Evolutionary conservation across 208 protist genomes (phyloP), one percentile per base, ranked within the genome.

Genomic region (Tritrichomonas foetus): DNA sequence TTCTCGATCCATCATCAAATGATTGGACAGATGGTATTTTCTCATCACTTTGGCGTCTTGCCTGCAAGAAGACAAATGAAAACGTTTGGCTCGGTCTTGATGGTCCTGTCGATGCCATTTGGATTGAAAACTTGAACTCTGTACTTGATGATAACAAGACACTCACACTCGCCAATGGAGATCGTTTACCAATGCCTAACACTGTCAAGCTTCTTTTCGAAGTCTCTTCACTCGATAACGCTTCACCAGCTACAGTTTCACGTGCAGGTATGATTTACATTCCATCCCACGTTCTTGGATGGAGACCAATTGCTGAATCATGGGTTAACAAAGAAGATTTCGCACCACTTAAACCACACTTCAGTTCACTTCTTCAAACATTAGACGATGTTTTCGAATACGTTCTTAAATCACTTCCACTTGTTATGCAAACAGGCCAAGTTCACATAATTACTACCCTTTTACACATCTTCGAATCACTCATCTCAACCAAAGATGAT

Each of bases 121-220:
- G 98, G 98, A 99, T 99, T 96, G 98, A 99, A 96, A 99, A 99
- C 96, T 95, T 99, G 27, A 99, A 99, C 96, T 99, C 98, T 2
- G 98, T 99, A 80, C 97, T 99, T 27, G 98, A 99, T 95, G 98
- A 99, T 96, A 99, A 99, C 97, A 99, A 99, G 95, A 96, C 98
- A 94, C 96, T 99, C n/a, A 99, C 98, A 33, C 96, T 99, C 14
- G 98, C 98, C 33, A 99, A 99, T 95, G 98, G 98, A 93, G 98
- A 99, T 94, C 97, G 98, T 69, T 98, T 99, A 95, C 97, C 98
- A 94, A 99, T 99, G 98, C 97, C 64, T 78, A 89, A 44, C 96
- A 98, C 97, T 78, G 97, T 98, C 96, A 98, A 98, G 96, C 97
- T 98, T 94, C 97, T 98, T 95, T 99, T 99, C 95, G 98, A 99